phyloP scores from a whole-genome alignment of 108 stramenopile genomes.

The Nitzschia putrida region DNA sequence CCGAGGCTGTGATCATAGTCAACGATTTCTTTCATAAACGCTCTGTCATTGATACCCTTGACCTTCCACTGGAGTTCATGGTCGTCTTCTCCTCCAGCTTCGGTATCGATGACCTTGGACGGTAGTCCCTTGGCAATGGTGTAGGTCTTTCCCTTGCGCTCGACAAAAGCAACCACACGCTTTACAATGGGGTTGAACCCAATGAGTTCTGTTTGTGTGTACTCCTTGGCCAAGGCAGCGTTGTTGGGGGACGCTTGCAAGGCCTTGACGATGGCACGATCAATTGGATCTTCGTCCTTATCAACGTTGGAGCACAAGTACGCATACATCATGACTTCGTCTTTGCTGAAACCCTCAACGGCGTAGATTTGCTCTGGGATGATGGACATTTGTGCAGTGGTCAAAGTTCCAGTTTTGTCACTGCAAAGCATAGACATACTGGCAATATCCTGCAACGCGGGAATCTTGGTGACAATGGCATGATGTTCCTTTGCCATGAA shows the following conservation, averaged over 20 bases:
- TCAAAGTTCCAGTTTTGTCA: slow-evolving; percentile 90
- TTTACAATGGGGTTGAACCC: slow-evolving; percentile 68
- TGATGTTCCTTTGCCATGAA: slow-evolving; percentile 70
- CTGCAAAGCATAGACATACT: slow-evolving; percentile 77
- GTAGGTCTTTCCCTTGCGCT: slow-evolving; percentile 27
- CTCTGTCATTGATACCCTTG: slow-evolving; percentile 28
- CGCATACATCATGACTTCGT: slow-evolving; percentile 60
- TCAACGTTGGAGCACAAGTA: slow-evolving; percentile 74
- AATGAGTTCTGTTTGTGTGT: slow-evolving; percentile 53
- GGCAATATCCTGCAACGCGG: slow-evolving; percentile 85
- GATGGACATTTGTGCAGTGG: slow-evolving; percentile 82
- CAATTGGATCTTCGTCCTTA: slow-evolving; percentile 87
- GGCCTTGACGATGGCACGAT: slow-evolving; percentile 65
- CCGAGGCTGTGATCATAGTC: slow-evolving; percentile 39
- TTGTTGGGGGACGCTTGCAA: slow-evolving; percentile 18
- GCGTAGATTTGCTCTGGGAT: slow-evolving; percentile 56
- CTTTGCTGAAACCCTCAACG: slow-evolving; percentile 46
- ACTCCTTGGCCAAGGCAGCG: slow-evolving; percentile 22
- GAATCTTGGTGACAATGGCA: slow-evolving; percentile 82
- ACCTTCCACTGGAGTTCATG: slow-evolving; percentile 79
- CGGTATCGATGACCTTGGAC: slow-evolving; percentile 72
- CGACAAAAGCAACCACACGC: slow-evolving; percentile 63
- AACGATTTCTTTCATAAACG: slow-evolving; percentile 27
- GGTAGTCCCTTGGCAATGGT: slow-evolving; percentile 75
- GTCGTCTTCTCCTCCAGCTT: slow-evolving; percentile 60